Percentiles rank a stretch among this genome's conserved stretches.
Conservation (phyloP, 805 yeast species). For the Candida suzukii region DNA sequence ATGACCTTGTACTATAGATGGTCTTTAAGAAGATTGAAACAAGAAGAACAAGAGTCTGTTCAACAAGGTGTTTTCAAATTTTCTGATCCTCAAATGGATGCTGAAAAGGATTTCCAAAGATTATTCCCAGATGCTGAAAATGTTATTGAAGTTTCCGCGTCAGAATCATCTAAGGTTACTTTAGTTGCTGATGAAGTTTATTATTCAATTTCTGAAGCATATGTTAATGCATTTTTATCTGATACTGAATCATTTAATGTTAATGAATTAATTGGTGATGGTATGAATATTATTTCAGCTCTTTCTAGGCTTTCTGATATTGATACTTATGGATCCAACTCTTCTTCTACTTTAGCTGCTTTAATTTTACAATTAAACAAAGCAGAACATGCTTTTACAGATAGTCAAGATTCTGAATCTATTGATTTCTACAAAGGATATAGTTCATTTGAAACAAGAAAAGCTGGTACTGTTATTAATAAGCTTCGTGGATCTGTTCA, state of each 20-base stretch:
- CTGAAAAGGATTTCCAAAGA: conserved; percentile 71
- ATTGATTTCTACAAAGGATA: conserved; percentile 64
- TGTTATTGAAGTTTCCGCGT: conserved; percentile 32
- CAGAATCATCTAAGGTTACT: conserved; percentile 11
- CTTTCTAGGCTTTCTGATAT: conserved; percentile 18
- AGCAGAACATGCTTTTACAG: conserved; percentile 24
- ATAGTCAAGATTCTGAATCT: conserved; percentile 12
- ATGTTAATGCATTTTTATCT: conserved; percentile 33
- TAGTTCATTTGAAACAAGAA: conserved; percentile 51
- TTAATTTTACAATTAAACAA: conserved; percentile 26
- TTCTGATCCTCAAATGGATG: conserved; percentile 54
- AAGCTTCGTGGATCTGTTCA: conserved; percentile 37
- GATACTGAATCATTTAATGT: conserved; percentile 11
- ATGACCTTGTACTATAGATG: conserved; percentile 70
- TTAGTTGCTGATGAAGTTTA: conserved; percentile 39
- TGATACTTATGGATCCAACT: conserved; percentile 15
- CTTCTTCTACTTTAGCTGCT: conserved; percentile 27
- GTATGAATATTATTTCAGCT: conserved; percentile 27
- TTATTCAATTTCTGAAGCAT: conserved; percentile 40
- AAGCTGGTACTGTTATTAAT: conserved; percentile 45
- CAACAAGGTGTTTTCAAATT: conserved; percentile 61
- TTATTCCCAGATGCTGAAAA: conserved; percentile 88
- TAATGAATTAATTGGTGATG: conserved; percentile 30
- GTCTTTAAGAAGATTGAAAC: conserved; percentile 64
- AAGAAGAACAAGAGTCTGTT: conserved; percentile 55